Evolutionary conservation across 441 rosid species (phyloP), one percentile per base, ranked within the genome.

Genomic region (Gossypium schwendimanii): DNA sequence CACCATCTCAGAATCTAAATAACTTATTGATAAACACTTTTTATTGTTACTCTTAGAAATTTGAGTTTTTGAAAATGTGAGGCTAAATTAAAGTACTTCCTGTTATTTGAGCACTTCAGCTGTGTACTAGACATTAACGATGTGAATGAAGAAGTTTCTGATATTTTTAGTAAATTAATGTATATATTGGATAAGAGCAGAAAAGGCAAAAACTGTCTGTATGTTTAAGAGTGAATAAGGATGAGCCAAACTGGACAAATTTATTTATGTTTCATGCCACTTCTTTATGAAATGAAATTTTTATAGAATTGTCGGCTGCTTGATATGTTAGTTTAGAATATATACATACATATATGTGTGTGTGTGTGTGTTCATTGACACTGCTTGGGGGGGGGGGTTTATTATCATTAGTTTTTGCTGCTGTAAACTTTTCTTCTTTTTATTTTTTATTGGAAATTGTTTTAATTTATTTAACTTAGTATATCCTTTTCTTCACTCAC

Each of bases 121-220:
- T 0, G 18, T 21, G 54, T 64, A 4, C 33, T 63, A 39, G 17
- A 44, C 52, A 23, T 21, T 45, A 4, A 31, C 6, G 24, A 23
- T 18, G 9, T 68, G 47, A 17, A 9, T 54, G 58, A 7, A 31
- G 72, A 26, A 69, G 62, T 54, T 53, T 69, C 72, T 69, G 3
- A 33, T 50, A 2, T 49, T 20, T 50, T 6, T 50, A 59, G 28
- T 67, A 24, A 18, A 54, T 54, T 54, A 54, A 20, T 54, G 26
- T 47, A 66, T 17, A 28, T 68, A 50, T 6, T 4, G 47, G 44
- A 36, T 17, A 15, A 33, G 20, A 44, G 6, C 36, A 65, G 55
- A 45, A 21, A 18, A 44, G 11, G 39, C 21, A 23, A 11, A 45
- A 14, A 23, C 47, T 47, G 3, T 39, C 18, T 24, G 55, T 47